Evolutionary conservation across 495 filamentous ascomycete species (phyloP), one percentile per base, ranked within the genome.

Genomic region (Trichodelitschia bisporula): DNA sequence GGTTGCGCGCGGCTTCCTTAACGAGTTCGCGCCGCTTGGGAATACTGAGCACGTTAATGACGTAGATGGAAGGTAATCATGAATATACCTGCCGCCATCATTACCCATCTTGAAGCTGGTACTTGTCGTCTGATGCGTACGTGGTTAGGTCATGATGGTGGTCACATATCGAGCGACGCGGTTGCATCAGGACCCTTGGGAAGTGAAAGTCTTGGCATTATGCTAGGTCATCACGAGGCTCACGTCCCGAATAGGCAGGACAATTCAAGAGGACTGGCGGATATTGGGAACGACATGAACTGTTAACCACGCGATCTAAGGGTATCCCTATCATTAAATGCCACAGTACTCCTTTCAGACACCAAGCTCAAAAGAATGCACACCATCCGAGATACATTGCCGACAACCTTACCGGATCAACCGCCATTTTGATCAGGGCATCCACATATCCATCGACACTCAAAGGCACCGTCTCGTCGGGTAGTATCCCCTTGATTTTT

Each of bases 351-450:
- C n/a, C n/a, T n/a, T n/a, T n/a, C n/a, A n/a, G n/a, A n/a, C n/a
- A n/a, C n/a, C n/a, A n/a, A n/a, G 21, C 26, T 53, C 40, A 93
- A 39, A 91, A 69, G 45, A 93, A 95, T 14, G 84, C 64, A 59
- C 79, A 91, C 86, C 86, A 97, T 15, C 86, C 86, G 53, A 95
- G 86, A 51, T 97, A 97, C 86, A 97, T 97, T 4, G 61, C 61
- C 11, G 74, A 63, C 48, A 99, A 53, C 41, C 77, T 83, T 41
- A 45, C 62, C 27, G 69, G 67, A 48, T 76, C 62, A 14, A 71
- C 72, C 37, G 86, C 84, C 53, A 79, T 69, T 49, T 72, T 58
- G 31, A 95, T 80, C 43, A 99, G 48, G 45, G 79, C 76, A 47
- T 99, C 77, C 11, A 93, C 83, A 55, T 95, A 83, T 1, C 86